Conservation (phyloP, 768 basidiomycete species). For the Coprinopsis marcescibilis region DNA sequence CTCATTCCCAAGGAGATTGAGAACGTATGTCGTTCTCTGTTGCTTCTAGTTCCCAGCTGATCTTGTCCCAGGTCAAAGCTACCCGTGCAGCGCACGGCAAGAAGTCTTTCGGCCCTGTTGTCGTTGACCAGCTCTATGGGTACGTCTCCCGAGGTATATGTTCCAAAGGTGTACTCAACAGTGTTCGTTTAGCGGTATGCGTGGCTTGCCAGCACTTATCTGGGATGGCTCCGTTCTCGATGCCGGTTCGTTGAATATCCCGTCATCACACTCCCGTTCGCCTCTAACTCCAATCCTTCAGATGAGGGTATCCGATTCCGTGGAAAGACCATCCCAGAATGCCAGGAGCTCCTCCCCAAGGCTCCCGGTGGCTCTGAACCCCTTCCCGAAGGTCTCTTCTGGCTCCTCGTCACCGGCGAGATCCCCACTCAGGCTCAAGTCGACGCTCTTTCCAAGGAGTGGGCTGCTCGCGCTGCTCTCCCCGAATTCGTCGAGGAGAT, state of each 20-base stretch:
- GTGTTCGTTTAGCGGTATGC: slow-evolving; percentile 59
- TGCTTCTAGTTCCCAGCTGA: not conserved
- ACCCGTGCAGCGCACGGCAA: slow-evolving; percentile 83
- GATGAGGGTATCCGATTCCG: slow-evolving; percentile 99
- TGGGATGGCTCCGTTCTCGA: slow-evolving; percentile 99
- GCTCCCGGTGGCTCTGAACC: slow-evolving; percentile 86
- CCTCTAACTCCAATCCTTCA: slow-evolving; percentile 22
- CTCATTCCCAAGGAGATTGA: slow-evolving; percentile 87
- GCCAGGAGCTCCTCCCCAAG: slow-evolving; percentile 81
- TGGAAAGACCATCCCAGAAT: slow-evolving; percentile 91
- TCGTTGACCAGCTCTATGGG: slow-evolving; percentile 91
- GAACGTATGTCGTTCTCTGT: slow-evolving; percentile 43
- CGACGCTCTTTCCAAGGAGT: slow-evolving; percentile 79
- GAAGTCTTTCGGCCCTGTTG: slow-evolving; percentile 88
- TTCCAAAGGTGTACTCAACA: not conserved
- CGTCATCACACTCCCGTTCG: not conserved
- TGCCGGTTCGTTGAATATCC: slow-evolving; percentile 48
- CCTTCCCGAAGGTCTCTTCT: slow-evolving; percentile 91
- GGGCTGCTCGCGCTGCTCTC: slow-evolving; percentile 88
- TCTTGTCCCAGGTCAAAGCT: slow-evolving; percentile 59
- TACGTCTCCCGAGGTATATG: slow-evolving; percentile 22
- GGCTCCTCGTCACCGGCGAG: slow-evolving; percentile 93
- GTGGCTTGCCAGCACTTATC: slow-evolving; percentile 87
- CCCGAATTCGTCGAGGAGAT: slow-evolving; percentile 96
- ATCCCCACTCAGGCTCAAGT: slow-evolving; percentile 90